Percentiles rank a stretch among this genome's conserved stretches.
Conservation (phyloP, 2,329 filamentous ascomycete genomes). For the Pseudogymnoascus sp. region DNA sequence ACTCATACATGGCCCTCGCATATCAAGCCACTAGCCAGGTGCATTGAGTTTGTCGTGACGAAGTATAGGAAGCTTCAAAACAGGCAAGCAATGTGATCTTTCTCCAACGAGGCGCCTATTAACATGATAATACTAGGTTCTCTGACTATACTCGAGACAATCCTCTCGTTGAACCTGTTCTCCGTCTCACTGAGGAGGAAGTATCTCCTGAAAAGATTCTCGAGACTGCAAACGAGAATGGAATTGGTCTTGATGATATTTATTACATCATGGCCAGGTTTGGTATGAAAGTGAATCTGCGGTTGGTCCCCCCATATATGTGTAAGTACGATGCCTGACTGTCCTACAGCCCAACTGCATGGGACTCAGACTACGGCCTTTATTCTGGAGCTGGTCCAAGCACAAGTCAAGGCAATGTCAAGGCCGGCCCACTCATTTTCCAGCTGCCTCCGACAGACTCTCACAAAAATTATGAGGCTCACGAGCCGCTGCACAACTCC, state of each 20-base stretch:
- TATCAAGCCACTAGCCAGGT: background rate
- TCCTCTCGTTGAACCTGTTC: background rate
- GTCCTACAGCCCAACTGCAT: background rate
- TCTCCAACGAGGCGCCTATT: background rate
- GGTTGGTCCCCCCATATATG: background rate
- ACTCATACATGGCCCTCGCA: background rate
- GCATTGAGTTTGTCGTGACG: background rate
- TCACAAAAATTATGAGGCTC: background rate
- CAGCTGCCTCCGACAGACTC: background rate
- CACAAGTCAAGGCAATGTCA: background rate
- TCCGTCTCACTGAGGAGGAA: background rate
- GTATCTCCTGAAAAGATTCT: background rate
- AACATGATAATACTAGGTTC: background rate
- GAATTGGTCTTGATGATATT: background rate
- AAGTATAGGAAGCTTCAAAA: background rate
- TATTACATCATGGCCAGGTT: conserved; percentile 4
- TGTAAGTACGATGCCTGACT: background rate
- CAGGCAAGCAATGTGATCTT: background rate
- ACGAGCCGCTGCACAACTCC: background rate
- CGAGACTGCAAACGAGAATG: background rate
- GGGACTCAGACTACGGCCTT: background rate
- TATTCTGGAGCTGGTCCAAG: background rate
- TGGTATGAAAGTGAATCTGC: background rate
- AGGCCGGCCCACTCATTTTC: background rate
- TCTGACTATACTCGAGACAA: background rate